Percentiles rank a stretch among this genome's conserved stretches.
phyloP scores from a whole-genome alignment of 2,329 filamentous ascomycete genomes.

The Colletotrichum limetticola region DNA sequence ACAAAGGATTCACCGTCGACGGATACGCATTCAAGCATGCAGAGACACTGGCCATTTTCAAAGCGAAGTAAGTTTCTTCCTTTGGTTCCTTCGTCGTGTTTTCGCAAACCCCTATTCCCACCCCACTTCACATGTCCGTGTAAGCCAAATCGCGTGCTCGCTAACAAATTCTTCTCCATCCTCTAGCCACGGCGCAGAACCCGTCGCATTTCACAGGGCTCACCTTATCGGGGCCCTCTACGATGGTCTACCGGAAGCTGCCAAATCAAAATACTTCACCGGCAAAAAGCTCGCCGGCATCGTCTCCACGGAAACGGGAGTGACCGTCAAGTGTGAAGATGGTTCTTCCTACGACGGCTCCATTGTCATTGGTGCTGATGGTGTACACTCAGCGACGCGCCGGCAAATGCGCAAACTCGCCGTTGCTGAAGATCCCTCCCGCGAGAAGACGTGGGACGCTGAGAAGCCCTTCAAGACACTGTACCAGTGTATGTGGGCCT shows the following conservation, averaged over 20 bases:
- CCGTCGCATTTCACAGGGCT: conserved; percentile 47
- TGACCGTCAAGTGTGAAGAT: conserved; percentile 45
- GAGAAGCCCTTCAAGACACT: conserved; percentile 37
- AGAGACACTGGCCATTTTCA: not conserved
- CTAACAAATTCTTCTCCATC: not conserved
- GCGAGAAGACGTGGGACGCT: conserved; percentile 22
- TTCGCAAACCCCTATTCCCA: too few relatives aligned
- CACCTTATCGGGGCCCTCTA: conserved; percentile 47
- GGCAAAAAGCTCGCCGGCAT: conserved; percentile 41
- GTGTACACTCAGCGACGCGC: conserved; percentile 51
- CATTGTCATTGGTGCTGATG: conserved; percentile 55
- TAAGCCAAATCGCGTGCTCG: not conserved
- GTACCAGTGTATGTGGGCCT: conserved; percentile 49
- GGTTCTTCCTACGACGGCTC: conserved; percentile 45
- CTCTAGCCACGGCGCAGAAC: conserved; percentile 40
- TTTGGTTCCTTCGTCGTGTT: not conserved
- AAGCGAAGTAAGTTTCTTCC: conserved; percentile 3
- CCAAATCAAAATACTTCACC: conserved; percentile 42
- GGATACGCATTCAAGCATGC: conserved; percentile 13
- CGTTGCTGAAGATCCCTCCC: conserved; percentile 28
- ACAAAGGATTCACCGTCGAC: not conserved
- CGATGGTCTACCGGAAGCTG: conserved; percentile 40
- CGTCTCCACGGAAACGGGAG: conserved; percentile 37
- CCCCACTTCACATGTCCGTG: not conserved
- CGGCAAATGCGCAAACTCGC: conserved; percentile 46